Conservation (phyloP, 768 basidiomycete genomes). For the Lactifluus echinatus region DNA sequence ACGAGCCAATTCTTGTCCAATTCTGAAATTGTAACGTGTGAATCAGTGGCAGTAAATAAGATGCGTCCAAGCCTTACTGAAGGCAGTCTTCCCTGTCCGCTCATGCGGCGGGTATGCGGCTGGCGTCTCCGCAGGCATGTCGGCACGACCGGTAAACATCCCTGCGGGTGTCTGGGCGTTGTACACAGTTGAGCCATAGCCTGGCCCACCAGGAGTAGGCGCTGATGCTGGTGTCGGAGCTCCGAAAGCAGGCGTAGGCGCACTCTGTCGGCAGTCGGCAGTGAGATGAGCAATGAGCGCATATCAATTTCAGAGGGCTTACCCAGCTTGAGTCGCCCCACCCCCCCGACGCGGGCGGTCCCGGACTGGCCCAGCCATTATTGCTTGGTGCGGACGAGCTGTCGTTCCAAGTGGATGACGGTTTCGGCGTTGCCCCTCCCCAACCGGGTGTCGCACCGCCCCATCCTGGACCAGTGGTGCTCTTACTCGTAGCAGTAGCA, state of each 20-base stretch:
- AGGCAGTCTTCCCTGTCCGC: conserved; percentile 20
- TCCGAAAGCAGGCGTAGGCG: conserved; percentile 22
- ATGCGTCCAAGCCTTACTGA: conserved; percentile 12
- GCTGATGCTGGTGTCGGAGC: conserved; percentile 33
- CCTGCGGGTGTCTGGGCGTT: conserved; percentile 28
- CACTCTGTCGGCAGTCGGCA: conserved; percentile 20
- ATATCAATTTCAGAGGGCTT: conserved; percentile 24
- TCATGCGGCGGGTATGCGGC: conserved; percentile 32
- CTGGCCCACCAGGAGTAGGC: conserved; percentile 29
- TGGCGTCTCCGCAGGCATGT: conserved; percentile 26
- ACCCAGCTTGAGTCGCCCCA: conserved; percentile 42
- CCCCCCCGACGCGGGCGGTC: conserved; percentile 24
- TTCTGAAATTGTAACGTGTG: conserved; percentile 23
- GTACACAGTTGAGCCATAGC: conserved; percentile 27
- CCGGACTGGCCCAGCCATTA: conserved; percentile 23
- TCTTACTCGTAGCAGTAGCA: conserved; percentile 25
- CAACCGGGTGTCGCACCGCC: conserved; percentile 27
- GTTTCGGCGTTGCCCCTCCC: conserved; percentile 21
- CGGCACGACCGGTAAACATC: conserved; percentile 15
- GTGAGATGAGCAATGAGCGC: background rate
- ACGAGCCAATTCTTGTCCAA: conserved; percentile 36
- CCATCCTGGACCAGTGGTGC: conserved; percentile 43
- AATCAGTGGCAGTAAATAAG: background rate
- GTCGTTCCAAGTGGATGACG: conserved; percentile 9
- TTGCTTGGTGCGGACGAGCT: conserved; percentile 11